Evolutionary conservation across 208 protist genomes (phyloP).

Genomic region (Trypanosoma cruzi): DNA sequence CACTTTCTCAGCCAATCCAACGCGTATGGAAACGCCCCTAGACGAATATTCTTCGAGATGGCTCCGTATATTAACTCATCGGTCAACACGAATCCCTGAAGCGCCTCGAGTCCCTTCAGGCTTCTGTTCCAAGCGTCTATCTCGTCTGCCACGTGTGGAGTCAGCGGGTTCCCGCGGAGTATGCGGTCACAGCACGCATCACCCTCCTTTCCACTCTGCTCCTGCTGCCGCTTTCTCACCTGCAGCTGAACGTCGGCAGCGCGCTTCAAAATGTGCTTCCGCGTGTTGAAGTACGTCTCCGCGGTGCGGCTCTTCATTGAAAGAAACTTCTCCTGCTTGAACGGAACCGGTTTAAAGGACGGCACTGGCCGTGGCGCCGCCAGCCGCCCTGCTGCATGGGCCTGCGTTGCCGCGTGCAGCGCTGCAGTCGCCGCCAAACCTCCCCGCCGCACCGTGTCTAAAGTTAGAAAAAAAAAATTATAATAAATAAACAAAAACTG

Average conservation of each 20-base stretch:
- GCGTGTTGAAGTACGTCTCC: conserved; percentile 51
- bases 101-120: conserved; percentile 38
- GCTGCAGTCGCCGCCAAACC: not conserved
- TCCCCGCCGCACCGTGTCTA: not conserved
- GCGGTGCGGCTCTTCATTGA: conserved; percentile 69
- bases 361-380: conserved; percentile 22
- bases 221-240: conserved; percentile 22
- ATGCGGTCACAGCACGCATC: not conserved
- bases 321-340: conserved; percentile 76
- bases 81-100: conserved; percentile 63
- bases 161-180: conserved; percentile 22
- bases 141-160: conserved; percentile 47
- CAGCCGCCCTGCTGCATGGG: not conserved
- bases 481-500: too few relatives aligned
- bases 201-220: conserved; percentile 6
- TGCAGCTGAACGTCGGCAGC: conserved; percentile 15
- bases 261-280: conserved; percentile 45
- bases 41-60: conserved; percentile 52
- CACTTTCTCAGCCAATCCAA: conserved; percentile 29
- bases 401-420: too few relatives aligned
- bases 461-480: too few relatives aligned
- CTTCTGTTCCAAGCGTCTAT: conserved; percentile 51
- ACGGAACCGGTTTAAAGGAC: conserved; percentile 52
- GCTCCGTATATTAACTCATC: conserved; percentile 65
- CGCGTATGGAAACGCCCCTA: conserved; percentile 37